phyloP scores from a whole-genome alignment of 176 grass and related monocot genomes.

The Elymus sibiricus region DNA sequence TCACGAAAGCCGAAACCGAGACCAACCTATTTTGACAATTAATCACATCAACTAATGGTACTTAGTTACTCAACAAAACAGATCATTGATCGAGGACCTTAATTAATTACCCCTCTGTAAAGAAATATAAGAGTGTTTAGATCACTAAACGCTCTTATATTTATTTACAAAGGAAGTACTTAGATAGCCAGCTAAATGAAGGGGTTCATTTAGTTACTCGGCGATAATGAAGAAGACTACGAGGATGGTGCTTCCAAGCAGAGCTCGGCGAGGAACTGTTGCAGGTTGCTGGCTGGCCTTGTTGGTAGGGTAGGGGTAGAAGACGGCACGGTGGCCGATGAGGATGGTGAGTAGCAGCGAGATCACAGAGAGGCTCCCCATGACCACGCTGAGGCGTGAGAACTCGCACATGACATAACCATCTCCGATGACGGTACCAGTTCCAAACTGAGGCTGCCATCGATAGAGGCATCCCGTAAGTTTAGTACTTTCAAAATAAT shows the following conservation, averaged over 20 bases:
- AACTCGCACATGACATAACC: slow-evolving; percentile 52
- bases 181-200: not conserved
- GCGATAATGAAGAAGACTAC: slow-evolving; percentile 43
- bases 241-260: slow-evolving; percentile 34
- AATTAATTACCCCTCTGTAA: too few species aligned
- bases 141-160: too few species aligned
- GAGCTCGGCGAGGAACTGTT: slow-evolving; percentile 22
- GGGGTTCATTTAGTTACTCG: slow-evolving; percentile 30
- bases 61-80: too few species aligned
- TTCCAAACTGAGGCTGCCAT: slow-evolving; percentile 44
- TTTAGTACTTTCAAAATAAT: not conserved
- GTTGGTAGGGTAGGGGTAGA: slow-evolving; percentile 37
- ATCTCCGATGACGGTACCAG: not conserved
- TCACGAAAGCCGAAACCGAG: slow-evolving; percentile 28
- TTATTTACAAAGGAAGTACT: too few species aligned
- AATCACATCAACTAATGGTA: not conserved
- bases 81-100: too few species aligned
- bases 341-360: slow-evolving; percentile 32
- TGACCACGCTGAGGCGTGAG: slow-evolving; percentile 29
- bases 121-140: too few species aligned
- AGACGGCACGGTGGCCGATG: slow-evolving; percentile 39
- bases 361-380: slow-evolving; percentile 46
- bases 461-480: not conserved
- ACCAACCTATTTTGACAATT: not conserved
- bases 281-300: not conserved